Percentiles rank a stretch among this genome's conserved stretches.
phyloP scores from a whole-genome alignment of 2,329 filamentous ascomycete genomes.

The Onygenales sp. region DNA sequence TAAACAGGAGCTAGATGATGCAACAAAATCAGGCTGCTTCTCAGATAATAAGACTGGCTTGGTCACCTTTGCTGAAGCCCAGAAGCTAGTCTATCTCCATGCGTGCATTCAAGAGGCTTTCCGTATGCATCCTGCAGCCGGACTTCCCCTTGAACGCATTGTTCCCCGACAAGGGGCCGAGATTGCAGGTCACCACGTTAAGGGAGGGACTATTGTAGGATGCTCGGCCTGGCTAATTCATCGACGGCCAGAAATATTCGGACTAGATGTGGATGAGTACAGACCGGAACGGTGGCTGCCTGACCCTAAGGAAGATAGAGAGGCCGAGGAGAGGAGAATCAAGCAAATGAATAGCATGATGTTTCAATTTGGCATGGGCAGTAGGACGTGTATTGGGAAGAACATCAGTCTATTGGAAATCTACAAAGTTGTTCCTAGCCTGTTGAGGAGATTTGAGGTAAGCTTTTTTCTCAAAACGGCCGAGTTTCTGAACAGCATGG shows the following conservation, averaged over 20 bases:
- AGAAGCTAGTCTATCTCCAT: constrained; percentile 26
- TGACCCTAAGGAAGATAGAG: neutral
- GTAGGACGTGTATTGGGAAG: constrained; percentile 42
- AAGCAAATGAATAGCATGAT: too few relatives aligned
- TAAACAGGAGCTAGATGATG: too few relatives aligned
- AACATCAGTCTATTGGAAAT: constrained; percentile 16
- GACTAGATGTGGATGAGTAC: constrained; percentile 15
- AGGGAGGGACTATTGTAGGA: constrained; percentile 20
- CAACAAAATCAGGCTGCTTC: too few relatives aligned
- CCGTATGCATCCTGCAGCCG: constrained; percentile 24
- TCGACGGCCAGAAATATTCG: constrained; percentile 14
- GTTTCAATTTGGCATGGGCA: constrained; percentile 36
- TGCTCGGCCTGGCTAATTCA: constrained; percentile 25
- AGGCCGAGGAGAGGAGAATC: too few relatives aligned
- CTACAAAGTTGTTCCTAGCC: constrained; percentile 19
- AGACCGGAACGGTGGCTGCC: constrained; percentile 17
- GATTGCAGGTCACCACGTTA: constrained; percentile 20
- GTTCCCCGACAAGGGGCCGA: constrained; percentile 23
- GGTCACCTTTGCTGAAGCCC: constrained; percentile 17
- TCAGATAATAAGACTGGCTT: neutral
- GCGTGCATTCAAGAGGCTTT: constrained; percentile 32
- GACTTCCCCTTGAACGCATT: constrained; percentile 21
- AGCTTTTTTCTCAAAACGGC: neutral
- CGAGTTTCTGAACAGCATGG: too few relatives aligned
- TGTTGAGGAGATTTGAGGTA: constrained; percentile 41